Percentiles rank a stretch among this genome's conserved stretches.
phyloP scores from a whole-genome alignment of 2,329 filamentous ascomycete species.

The Tolypocladium paradoxum region DNA sequence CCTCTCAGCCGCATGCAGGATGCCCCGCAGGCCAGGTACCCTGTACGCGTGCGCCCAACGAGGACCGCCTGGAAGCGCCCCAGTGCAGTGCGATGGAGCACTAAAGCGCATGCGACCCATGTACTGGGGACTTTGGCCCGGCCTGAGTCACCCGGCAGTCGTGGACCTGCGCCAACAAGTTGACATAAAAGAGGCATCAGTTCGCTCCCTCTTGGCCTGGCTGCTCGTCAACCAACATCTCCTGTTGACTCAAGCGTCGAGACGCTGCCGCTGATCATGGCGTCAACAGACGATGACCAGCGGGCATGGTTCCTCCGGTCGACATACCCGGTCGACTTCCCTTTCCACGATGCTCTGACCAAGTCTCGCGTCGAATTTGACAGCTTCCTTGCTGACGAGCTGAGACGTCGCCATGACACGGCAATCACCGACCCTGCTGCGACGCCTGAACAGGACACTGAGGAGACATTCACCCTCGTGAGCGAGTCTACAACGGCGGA shows the following conservation, averaged over 20 bases:
- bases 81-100: not conserved
- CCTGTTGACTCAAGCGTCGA: too few species aligned
- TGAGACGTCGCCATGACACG: conserved; percentile 8
- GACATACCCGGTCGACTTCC: conserved; percentile 26
- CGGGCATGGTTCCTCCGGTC: conserved; percentile 28
- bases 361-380: conserved; percentile 22
- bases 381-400: conserved; percentile 16
- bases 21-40: not conserved
- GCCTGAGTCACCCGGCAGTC: not conserved
- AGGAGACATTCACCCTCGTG: conserved; percentile 16
- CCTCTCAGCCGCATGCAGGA: not conserved
- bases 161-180: not conserved
- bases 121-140: not conserved
- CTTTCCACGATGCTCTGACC: conserved; percentile 22
- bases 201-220: not conserved
- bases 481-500: conserved; percentile 14
- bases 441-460: conserved; percentile 1
- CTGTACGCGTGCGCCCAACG: not conserved
- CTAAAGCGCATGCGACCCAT: not conserved
- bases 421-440: not conserved
- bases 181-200: not conserved
- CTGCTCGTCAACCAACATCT: not conserved
- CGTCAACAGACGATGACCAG: conserved; percentile 8
- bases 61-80: not conserved
- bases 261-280: too few species aligned